Evolutionary conservation across 1,284 basidiomycete genomes (phyloP), one percentile per base, ranked within the genome.

Genomic region (Leccinum pachyderme): DNA sequence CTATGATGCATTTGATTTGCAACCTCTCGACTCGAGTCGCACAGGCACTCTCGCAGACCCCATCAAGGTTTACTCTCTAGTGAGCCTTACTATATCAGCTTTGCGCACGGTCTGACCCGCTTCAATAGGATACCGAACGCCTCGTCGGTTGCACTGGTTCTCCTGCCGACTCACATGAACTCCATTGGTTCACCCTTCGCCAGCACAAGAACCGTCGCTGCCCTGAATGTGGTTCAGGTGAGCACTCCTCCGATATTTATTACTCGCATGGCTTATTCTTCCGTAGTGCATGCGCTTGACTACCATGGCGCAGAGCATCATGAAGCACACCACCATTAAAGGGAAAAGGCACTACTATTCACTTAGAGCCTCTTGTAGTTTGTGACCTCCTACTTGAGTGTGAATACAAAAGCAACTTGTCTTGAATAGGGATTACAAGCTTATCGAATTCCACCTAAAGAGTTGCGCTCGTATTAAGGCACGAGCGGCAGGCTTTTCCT

Each of bases 101-200:
- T 5, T 25, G 31, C 7, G 15, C 24, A 50, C n/a, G 9, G 7
- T 49, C 46, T 56, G 11, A 54, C 47, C n/a, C 9, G 4, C 50
- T 49, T 43, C 45, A 2, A 25, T 33, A 96, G 93, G 86, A 87
- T 66, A 77, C 81, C 52, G 83, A 86, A 61, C 91, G 94, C 63
- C 81, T 91, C 59, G 78, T 97, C 68, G 94, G 94, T 55, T 97
- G 95, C 81, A 95, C 95, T 49, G 94, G 93, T 57, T 84, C 81
- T 67, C 94, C 94, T 27, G 91, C 89, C 49, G 94, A 97, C 75
- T 95, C 93, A 41, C 94, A 96, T 74, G 91, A 95, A 66, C 81
- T 93, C 58, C 77, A 86, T 62, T 96, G 93, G 93, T 84, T 94
- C 72, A 82, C 73, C 59, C 69, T 91, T 66, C 81, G 78, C 61